phyloP scores from a whole-genome alignment of 768 basidiomycete species.

The Boletus tylopilopsis region DNA sequence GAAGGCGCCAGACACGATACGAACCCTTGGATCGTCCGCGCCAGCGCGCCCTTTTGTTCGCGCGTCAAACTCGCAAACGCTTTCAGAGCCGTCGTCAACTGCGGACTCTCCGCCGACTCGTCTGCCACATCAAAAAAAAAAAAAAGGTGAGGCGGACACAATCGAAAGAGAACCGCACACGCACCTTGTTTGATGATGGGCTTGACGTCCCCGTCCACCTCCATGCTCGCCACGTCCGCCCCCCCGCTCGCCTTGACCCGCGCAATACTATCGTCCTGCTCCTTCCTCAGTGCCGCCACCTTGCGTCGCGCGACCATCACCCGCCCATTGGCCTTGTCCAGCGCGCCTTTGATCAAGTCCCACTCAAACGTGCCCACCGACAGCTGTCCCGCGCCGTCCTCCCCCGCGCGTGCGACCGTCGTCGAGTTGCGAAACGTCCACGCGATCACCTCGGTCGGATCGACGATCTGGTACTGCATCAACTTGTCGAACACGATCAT shows the following conservation, averaged over 20 bases:
- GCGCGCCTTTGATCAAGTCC: slow-evolving; percentile 76
- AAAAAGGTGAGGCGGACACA: slow-evolving; percentile 3
- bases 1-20: slow-evolving; percentile 55
- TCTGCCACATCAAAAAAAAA: slow-evolving; percentile 29
- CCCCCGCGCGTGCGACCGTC: slow-evolving; percentile 28
- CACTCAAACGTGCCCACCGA: slow-evolving; percentile 69
- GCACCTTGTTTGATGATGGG: slow-evolving; percentile 44
- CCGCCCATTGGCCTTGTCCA: slow-evolving; percentile 90
- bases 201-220: slow-evolving; percentile 74
- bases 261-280: slow-evolving; percentile 84
- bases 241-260: slow-evolving; percentile 62
- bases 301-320: slow-evolving; percentile 75
- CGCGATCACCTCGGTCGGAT: slow-evolving; percentile 84
- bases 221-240: slow-evolving; percentile 47
- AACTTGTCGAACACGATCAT: slow-evolving; percentile 95
- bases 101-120: slow-evolving; percentile 58
- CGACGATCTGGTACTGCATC: slow-evolving; percentile 97
- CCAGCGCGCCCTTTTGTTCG: slow-evolving; percentile 73
- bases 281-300: slow-evolving; percentile 72
- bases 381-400: slow-evolving; percentile 26
- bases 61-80: slow-evolving; percentile 69
- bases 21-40: slow-evolving; percentile 74
- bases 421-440: slow-evolving; percentile 74
- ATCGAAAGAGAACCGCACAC: background rate
- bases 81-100: slow-evolving; percentile 67